These are phyloP conservation scores for Lecanicillium sp. DNA, from an alignment of 2,329 filamentous ascomycete genomes.

Conservation along the genomic window DNA sequence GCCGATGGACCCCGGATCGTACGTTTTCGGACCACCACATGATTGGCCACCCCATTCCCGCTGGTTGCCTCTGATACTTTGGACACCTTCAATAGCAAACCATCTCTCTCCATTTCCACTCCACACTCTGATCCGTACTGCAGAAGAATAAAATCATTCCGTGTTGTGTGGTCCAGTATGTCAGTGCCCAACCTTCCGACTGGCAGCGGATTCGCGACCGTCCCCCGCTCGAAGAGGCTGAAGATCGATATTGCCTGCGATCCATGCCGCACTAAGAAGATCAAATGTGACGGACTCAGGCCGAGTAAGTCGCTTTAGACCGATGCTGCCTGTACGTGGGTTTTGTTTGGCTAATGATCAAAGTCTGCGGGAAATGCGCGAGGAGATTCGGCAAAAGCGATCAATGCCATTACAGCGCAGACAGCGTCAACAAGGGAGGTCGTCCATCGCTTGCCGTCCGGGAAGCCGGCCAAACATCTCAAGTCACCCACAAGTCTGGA, in stretches of 20 bases:
- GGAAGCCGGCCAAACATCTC: background rate
- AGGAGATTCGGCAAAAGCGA: slow-evolving; percentile 20
- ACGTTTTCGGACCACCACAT: too few species aligned
- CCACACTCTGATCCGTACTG: too few species aligned
- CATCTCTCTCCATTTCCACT: too few species aligned
- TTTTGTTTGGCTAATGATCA: background rate
- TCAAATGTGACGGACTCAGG: slow-evolving; percentile 33
- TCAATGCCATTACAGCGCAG: slow-evolving; percentile 19
- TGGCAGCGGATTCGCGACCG: background rate
- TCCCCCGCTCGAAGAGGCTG: slow-evolving; percentile 25
- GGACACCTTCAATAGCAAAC: too few species aligned
- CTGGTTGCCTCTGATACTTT: too few species aligned
- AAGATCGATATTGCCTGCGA: slow-evolving; percentile 37
- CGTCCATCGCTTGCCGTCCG: background rate
- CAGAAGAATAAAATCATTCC: too few species aligned
- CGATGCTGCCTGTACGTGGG: background rate
- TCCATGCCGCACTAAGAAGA: slow-evolving; percentile 31
- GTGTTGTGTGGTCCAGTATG: too few species aligned
- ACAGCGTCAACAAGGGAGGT: background rate
- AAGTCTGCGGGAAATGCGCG: slow-evolving; percentile 24
- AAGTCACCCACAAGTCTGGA: background rate
- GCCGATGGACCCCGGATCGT: too few species aligned
- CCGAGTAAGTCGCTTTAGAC: slow-evolving; percentile 20
- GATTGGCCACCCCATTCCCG: too few species aligned
- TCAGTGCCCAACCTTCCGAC: too few species aligned